Evolutionary conservation across 2,329 filamentous ascomycete species (phyloP).

Genomic region (Stylonectria norvegica): DNA sequence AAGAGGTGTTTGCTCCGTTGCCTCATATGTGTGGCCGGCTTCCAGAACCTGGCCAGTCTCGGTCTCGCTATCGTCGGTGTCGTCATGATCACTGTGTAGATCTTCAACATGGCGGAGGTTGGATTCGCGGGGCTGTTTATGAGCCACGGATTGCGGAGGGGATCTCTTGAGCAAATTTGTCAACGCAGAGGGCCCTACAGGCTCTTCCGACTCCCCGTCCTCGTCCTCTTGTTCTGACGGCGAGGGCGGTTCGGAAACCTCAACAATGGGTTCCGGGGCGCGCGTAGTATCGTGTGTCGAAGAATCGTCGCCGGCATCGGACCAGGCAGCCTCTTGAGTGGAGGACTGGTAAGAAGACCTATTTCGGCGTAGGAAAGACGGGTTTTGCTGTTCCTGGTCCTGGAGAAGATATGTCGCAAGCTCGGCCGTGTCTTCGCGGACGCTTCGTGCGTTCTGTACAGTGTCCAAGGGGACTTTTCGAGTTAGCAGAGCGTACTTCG

Average conservation of each 20-base stretch:
- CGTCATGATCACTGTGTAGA: constrained; percentile 6
- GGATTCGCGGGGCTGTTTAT: constrained; percentile 12
- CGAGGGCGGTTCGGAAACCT: constrained; percentile 52
- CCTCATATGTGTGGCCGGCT: constrained; percentile 13
- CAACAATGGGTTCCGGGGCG: constrained; percentile 52
- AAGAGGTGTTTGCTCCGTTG: constrained; percentile 48
- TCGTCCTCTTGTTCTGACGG: constrained; percentile 18
- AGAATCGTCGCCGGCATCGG: constrained; percentile 21
- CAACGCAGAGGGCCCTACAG: constrained; percentile 40
- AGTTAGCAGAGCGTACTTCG: too few species aligned
- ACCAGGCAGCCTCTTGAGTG: constrained; percentile 25
- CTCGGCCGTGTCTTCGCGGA: constrained; percentile 84
- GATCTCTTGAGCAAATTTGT: constrained; percentile 50
- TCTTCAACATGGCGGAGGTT: constrained; percentile 2
- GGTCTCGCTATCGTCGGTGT: constrained; percentile 8
- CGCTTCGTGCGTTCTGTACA: constrained; percentile 70
- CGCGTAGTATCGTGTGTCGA: constrained; percentile 23
- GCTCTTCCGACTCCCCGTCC: constrained; percentile 15
- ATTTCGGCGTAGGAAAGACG: constrained; percentile 44
- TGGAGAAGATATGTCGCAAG: constrained; percentile 78
- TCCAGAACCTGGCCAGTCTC: constrained; percentile 10
- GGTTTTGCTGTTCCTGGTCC: constrained; percentile 46
- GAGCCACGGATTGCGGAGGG: constrained; percentile 38
- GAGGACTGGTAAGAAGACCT: constrained; percentile 30
- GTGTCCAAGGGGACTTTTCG: constrained; percentile 57